Evolutionary conservation across 2,329 filamentous ascomycete species (phyloP), one percentile per base, ranked within the genome.

Genomic region (Ophiocordyceps camponoti-floridani): DNA sequence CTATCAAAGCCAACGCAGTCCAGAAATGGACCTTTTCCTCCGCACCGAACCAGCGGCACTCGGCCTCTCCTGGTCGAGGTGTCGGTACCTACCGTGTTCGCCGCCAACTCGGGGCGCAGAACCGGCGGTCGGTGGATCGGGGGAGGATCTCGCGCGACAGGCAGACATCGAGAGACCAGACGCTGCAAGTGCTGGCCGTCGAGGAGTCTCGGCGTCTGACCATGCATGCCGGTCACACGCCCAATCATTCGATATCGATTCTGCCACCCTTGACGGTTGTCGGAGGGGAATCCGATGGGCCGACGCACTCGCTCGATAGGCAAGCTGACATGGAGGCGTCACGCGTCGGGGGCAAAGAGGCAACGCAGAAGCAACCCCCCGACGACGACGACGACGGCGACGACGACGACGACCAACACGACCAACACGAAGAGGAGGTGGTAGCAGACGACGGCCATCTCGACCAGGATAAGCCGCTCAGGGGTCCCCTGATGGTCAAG

Each of bases 161-260:
- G 43, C 53, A 56, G 12, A 44, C 49, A 2, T 59, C 64, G 4
- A 65, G 63, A 44, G 61, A 65, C 33, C 58, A 65, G 44, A 69
- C 69, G 3, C 56, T 69, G 44, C 59, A 69, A 48, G 63, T 63
- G 9, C 59, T 75, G 33, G 62, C 62, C 23, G 68, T 67, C 8
- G 62, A 67, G 6, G 73, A 70, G 51, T 62, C 64, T 40, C 63
- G 61, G 43, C 65, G 75, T 41, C 66, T 77, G 38, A 76, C 67
- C 0, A 73, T 79, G 67, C 70, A 79, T 55, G 75, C 75, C 18
- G 75, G 75, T 1, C 75, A 79, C 56, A 79, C 75, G 2, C 75
- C 75, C 7, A 77, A 68, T 43, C 74, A 77, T 53, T 75, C 73
- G 1, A 59, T 76, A 11, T 75, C 74, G 4, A 57, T 68, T 2